Evolutionary conservation across 1,284 basidiomycete genomes (phyloP), one percentile per base, ranked within the genome.

Genomic region (Prillingera fragicola): DNA sequence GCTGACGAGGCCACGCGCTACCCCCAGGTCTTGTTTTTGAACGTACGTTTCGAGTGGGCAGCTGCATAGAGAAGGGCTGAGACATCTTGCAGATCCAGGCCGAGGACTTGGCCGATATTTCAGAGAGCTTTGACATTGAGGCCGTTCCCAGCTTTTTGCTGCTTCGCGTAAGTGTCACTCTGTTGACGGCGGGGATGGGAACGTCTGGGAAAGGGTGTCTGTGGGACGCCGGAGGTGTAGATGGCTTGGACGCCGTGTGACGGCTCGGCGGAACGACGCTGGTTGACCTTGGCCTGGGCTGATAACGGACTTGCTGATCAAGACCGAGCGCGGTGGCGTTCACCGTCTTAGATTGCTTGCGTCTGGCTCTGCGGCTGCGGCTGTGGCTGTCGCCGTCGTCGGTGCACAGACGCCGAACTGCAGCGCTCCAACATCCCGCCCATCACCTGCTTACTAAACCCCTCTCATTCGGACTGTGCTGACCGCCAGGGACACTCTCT

Each of bases 401-500:
- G n/a, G n/a, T n/a, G n/a, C n/a, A n/a, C n/a, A n/a, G n/a, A n/a
- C n/a, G n/a, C n/a, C n/a, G n/a, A n/a, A n/a, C n/a, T n/a, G n/a
- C n/a, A n/a, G n/a, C n/a, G n/a, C n/a, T 26, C 25, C 25, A 26
- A 26, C 25, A 26, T 5, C 13, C 12, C 5, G 12, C 27, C 27
- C 6, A 6, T 5, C 27, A 28, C 27, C 27, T 13, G 13, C 13
- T n/a, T n/a, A 28, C 27, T 12, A 13, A 4, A 10, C 27, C 5
- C 27, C 27, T 28, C 27, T n/a, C 27, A 8, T 6, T 29, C 10
- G 6, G n/a, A 31, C n/a, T 31, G 7, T n/a, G n/a, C n/a, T n/a
- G n/a, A n/a, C n/a, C n/a, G n/a, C n/a, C 63, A 92, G 88, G 95
- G 94, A 1, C 94, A 98, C 70, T 84, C 82, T 0, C 80, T 97